phyloP scores from a whole-genome alignment of 768 basidiomycete species.

The Trametes meyenii region DNA sequence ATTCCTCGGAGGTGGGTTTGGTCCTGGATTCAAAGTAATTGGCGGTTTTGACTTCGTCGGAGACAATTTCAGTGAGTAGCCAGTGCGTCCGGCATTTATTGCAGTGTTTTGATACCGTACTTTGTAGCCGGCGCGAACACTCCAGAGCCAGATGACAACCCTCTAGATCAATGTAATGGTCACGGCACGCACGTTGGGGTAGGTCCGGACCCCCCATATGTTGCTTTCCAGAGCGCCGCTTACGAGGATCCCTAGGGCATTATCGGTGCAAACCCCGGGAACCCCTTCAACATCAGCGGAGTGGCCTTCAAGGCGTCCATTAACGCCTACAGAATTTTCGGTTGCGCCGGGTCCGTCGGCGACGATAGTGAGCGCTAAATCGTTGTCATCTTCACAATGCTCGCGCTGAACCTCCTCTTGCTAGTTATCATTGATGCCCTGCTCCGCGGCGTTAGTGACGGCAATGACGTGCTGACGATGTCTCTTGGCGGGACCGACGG shows the following conservation, averaged over 20 bases:
- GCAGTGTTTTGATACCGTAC: background rate
- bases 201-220: slow-evolving; percentile 21
- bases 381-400: slow-evolving; percentile 30
- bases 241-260: slow-evolving; percentile 51
- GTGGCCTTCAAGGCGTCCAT: slow-evolving; percentile 65
- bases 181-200: slow-evolving; percentile 63
- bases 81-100: background rate
- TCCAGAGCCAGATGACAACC: slow-evolving; percentile 54
- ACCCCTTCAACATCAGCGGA: slow-evolving; percentile 67
- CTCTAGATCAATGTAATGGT: slow-evolving; percentile 49
- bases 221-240: slow-evolving; percentile 12
- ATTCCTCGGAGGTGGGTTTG: slow-evolving; percentile 54
- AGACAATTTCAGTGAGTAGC: slow-evolving; percentile 43
- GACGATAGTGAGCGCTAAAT: slow-evolving; percentile 54
- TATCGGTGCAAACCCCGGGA: slow-evolving; percentile 61
- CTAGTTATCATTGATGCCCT: slow-evolving; percentile 52
- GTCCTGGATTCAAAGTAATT: slow-evolving; percentile 53
- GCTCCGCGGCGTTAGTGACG: slow-evolving; percentile 52
- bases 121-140: slow-evolving; percentile 47
- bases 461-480: slow-evolving; percentile 64
- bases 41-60: slow-evolving; percentile 64
- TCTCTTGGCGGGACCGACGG: slow-evolving; percentile 66
- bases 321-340: slow-evolving; percentile 60
- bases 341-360: slow-evolving; percentile 53
- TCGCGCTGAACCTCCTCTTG: background rate